phyloP scores from a whole-genome alignment of 2,329 filamentous ascomycete species.

The Ilyonectria robusta region DNA sequence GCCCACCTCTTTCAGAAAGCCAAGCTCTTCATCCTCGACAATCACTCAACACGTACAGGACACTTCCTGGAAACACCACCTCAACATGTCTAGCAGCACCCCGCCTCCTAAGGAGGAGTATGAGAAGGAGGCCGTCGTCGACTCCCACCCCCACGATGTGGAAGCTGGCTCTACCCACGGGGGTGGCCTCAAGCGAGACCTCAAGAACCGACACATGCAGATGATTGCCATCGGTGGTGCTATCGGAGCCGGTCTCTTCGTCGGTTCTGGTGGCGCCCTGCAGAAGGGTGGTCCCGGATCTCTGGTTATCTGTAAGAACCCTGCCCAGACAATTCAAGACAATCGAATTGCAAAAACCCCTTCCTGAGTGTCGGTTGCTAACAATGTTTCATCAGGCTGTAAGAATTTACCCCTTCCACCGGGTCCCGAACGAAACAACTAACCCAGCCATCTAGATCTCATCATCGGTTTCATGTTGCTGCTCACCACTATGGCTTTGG shows the following conservation, averaged over 20 bases:
- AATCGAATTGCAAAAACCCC: not conserved
- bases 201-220: constrained; percentile 90
- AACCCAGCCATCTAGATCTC: constrained; percentile 34
- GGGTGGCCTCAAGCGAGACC: constrained; percentile 63
- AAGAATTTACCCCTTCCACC: constrained; percentile 5
- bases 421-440: not conserved
- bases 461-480: constrained; percentile 90
- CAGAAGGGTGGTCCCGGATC: constrained; percentile 65
- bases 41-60: constrained; percentile 15
- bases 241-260: constrained; percentile 85
- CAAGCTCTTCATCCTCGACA: constrained; percentile 17
- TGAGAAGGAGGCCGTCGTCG: constrained; percentile 24
- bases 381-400: constrained; percentile 25
- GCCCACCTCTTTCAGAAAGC: constrained; percentile 15
- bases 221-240: constrained; percentile 88
- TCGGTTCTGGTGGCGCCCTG: constrained; percentile 83
- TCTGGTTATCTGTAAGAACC: constrained; percentile 27
- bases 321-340: not conserved
- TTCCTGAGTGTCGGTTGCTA: constrained; percentile 1
- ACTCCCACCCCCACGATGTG: constrained; percentile 29
- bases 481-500: constrained; percentile 90
- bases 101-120: constrained; percentile 27
- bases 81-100: constrained; percentile 29
- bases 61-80: constrained; percentile 12
- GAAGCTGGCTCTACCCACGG: constrained; percentile 29